Percentiles rank a stretch among this genome's conserved stretches.
phyloP scores from a whole-genome alignment of 1,139 yeast genomes.

The Nakaseomyces uthaithaninus region DNA sequence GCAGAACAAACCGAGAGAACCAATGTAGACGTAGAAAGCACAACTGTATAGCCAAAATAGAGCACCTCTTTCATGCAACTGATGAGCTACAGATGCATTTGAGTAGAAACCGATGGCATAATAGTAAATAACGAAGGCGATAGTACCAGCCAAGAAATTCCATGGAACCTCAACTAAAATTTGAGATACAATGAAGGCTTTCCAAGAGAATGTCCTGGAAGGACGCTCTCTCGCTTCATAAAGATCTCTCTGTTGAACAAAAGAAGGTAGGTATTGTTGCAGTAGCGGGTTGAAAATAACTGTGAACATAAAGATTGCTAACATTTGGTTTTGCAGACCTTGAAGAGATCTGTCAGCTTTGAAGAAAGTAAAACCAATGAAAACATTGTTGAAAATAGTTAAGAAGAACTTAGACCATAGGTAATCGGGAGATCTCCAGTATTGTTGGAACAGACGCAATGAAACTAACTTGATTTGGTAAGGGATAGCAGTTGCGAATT shows the following conservation, averaged over 20 bases:
- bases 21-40: constrained; percentile 48
- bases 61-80: constrained; percentile 49
- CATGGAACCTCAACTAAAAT: constrained; percentile 65
- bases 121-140: constrained; percentile 65
- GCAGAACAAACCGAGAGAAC: constrained; percentile 55
- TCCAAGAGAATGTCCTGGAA: constrained; percentile 53
- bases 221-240: constrained; percentile 84
- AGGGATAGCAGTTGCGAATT: constrained; percentile 40
- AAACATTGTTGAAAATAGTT: constrained; percentile 43
- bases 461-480: constrained; percentile 47
- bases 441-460: constrained; percentile 46
- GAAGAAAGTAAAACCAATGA: constrained; percentile 69
- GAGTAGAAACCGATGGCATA: constrained; percentile 64
- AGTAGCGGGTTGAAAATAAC: constrained; percentile 50
- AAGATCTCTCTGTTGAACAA: constrained; percentile 58
- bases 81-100: constrained; percentile 48
- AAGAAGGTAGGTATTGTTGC: constrained; percentile 66
- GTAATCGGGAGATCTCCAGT: constrained; percentile 55
- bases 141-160: constrained; percentile 53
- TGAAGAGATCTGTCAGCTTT: constrained; percentile 52
- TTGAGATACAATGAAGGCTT: constrained; percentile 48
- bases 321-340: constrained; percentile 57
- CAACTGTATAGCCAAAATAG: constrained; percentile 49
- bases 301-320: constrained; percentile 56
- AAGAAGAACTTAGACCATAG: constrained; percentile 47